phyloP scores from a whole-genome alignment of 192 early-diverging fungal genomes.

The Backusella tuberculispora region DNA sequence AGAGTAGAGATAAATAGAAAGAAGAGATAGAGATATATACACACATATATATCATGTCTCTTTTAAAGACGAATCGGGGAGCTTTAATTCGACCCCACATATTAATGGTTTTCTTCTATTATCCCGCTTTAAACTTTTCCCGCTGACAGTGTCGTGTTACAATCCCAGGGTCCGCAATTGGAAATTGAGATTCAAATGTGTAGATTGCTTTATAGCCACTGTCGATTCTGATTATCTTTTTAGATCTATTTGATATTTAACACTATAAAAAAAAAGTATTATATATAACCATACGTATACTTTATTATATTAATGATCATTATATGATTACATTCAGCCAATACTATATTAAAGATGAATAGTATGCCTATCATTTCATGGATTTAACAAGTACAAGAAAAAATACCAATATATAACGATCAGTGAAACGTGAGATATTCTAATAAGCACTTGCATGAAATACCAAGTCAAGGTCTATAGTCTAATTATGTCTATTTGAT shows the following conservation, averaged over 20 bases:
- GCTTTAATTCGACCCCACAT: not conserved
- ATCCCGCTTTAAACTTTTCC: conserved; percentile 7
- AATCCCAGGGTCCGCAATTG: conserved; percentile 2
- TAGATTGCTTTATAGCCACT: not conserved
- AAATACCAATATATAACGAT: not conserved
- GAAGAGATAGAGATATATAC: not conserved
- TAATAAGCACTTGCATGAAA: not conserved
- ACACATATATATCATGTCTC: not conserved
- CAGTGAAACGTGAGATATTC: not conserved
- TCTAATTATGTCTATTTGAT: no score
- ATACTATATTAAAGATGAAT: no score
- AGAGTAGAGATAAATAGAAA: not conserved
- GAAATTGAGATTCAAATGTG: not conserved
- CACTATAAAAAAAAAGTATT: no score
- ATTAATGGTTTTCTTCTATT: conserved; percentile 2
- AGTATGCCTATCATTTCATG: no score
- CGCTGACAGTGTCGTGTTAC: not conserved
- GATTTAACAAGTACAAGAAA: no score
- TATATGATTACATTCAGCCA: no score
- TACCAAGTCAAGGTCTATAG: not conserved
- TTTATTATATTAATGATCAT: no score
- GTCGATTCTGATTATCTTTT: not conserved
- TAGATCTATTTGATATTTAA: not conserved
- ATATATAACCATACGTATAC: no score
- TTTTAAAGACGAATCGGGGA: not conserved